Conservation (phyloP, 768 basidiomycete species). For the Infundibulicybe gibba region DNA sequence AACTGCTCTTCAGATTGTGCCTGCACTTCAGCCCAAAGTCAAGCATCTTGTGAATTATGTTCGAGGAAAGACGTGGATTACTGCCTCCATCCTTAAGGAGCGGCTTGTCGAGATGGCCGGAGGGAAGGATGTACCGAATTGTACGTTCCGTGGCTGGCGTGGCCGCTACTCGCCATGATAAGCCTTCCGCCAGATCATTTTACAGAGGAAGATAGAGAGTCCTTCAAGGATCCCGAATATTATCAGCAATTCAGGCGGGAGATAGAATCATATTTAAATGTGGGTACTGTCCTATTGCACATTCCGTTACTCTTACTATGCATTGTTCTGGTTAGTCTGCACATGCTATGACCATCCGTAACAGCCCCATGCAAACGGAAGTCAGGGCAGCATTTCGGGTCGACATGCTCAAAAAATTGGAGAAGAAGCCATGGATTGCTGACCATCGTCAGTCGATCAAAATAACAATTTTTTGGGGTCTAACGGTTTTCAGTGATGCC, state of each 20-base stretch:
- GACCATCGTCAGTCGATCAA: slow-evolving; percentile 38
- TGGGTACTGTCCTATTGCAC: slow-evolving; percentile 15
- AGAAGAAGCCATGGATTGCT: slow-evolving; percentile 58
- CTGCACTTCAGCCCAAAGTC: slow-evolving; percentile 52
- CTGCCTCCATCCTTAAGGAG: slow-evolving; percentile 38
- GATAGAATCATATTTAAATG: slow-evolving; percentile 50
- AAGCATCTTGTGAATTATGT: slow-evolving; percentile 50
- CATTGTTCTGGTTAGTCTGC: slow-evolving; percentile 26
- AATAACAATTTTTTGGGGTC: slow-evolving; percentile 29
- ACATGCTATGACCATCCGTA: slow-evolving; percentile 37
- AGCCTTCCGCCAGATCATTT: slow-evolving; percentile 25
- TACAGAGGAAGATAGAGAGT: slow-evolving; percentile 45
- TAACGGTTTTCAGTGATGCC: slow-evolving; percentile 44
- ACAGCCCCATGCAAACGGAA: slow-evolving; percentile 30
- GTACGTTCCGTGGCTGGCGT: slow-evolving; percentile 18
- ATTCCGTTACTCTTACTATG: not conserved
- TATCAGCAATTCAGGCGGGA: slow-evolving; percentile 46
- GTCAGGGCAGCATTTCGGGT: slow-evolving; percentile 32
- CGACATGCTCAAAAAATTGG: slow-evolving; percentile 46
- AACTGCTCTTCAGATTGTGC: slow-evolving; percentile 58
- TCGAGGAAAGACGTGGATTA: slow-evolving; percentile 57
- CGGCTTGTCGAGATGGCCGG: slow-evolving; percentile 34
- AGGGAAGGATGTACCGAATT: slow-evolving; percentile 37
- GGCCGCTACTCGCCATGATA: slow-evolving; percentile 14
- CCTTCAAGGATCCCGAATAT: slow-evolving; percentile 43